Conservation (phyloP, 2,329 filamentous ascomycete species). For the Macrophomina pseudophaseolina region DNA sequence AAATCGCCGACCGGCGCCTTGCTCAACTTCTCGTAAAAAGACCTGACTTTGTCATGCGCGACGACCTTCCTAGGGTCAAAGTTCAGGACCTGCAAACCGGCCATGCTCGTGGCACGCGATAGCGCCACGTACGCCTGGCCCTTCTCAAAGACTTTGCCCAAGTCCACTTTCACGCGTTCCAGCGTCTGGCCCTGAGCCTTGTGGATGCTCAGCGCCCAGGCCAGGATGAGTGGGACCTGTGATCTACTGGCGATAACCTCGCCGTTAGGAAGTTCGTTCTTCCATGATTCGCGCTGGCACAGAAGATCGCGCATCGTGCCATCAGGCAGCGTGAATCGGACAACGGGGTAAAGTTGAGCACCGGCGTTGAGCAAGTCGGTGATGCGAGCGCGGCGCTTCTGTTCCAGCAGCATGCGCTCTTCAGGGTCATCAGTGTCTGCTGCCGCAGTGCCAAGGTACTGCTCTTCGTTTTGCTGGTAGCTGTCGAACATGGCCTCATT, state of each 20-base stretch:
- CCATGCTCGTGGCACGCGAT: slow-evolving; percentile 86
- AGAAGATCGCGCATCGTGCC: slow-evolving; percentile 78
- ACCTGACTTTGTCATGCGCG: slow-evolving; percentile 84
- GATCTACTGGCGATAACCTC: slow-evolving; percentile 87
- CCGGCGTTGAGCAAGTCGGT: slow-evolving; percentile 50
- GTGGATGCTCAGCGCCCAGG: slow-evolving; percentile 97
- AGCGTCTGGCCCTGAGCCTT: slow-evolving; percentile 96
- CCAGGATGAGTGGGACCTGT: slow-evolving; percentile 81
- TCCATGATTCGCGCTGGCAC: slow-evolving; percentile 89
- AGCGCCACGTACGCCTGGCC: slow-evolving; percentile 97
- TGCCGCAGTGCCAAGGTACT: slow-evolving; percentile 49
- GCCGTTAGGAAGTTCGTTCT: slow-evolving; percentile 93
- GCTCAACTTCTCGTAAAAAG: slow-evolving; percentile 84
- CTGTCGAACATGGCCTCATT: slow-evolving; percentile 65
- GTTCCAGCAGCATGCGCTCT: slow-evolving; percentile 63
- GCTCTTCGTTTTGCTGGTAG: slow-evolving; percentile 63
- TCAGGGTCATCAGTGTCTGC: slow-evolving; percentile 25
- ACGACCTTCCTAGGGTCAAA: slow-evolving; percentile 93
- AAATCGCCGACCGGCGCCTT: slow-evolving; percentile 62
- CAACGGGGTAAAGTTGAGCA: slow-evolving; percentile 74
- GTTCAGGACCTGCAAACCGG: slow-evolving; percentile 82
- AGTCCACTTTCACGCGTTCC: slow-evolving; percentile 90
- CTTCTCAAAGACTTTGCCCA: slow-evolving; percentile 93
- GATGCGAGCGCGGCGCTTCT: slow-evolving; percentile 53
- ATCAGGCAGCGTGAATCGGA: slow-evolving; percentile 81